Evolutionary conservation across 768 basidiomycete genomes (phyloP), one percentile per base, ranked within the genome.

Genomic region (Gloeostereum incarnatum): DNA sequence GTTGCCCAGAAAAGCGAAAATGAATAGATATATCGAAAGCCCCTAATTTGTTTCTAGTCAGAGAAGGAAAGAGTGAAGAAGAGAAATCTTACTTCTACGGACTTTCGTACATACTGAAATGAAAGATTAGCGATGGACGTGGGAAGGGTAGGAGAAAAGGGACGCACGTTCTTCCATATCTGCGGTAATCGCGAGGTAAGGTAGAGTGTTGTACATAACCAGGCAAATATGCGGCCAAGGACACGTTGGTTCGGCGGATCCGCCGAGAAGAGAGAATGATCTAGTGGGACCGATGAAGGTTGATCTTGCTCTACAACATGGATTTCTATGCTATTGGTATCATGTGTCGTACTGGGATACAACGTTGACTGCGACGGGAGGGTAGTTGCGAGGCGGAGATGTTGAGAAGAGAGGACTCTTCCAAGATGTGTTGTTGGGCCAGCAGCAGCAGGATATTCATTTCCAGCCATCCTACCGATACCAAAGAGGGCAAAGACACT

Each of bases 161-260:
- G 25, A 78, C 90, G 56, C 57, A 96, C 93, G 52, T 97, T 97
- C 60, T 93, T 94, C 96, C 96, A 98, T 45, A 99, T 96, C 58
- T 99, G 96, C 16, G 96, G 96, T 50, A 99, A 60, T 42, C 96
- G 77, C 3, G 85, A 88, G 3, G 94, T 97, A 24, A 99, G 64
- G 58, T 99, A 99, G 11, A 97, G 64, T 0, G 79, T 86, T 1
- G 93, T 91, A 55, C 94, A 97, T 14, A 82, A 53, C 96, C 96
- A 99, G 6, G 96, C 93, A 39, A 85, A 91, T 38, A 91, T 75
- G 2, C 96, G 81, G 1, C 96, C 96, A 35, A 98, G 61, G 18
- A 91, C 53, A 34, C 75, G 81, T 50, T 91, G 73, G 37, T 55
- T 57, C 9, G 53, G 39, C 32, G 47, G 37, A 34, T 46, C 29